Evolutionary conservation across 139 green algal species (phyloP).

Genomic region (Tetraselmis chui): DNA sequence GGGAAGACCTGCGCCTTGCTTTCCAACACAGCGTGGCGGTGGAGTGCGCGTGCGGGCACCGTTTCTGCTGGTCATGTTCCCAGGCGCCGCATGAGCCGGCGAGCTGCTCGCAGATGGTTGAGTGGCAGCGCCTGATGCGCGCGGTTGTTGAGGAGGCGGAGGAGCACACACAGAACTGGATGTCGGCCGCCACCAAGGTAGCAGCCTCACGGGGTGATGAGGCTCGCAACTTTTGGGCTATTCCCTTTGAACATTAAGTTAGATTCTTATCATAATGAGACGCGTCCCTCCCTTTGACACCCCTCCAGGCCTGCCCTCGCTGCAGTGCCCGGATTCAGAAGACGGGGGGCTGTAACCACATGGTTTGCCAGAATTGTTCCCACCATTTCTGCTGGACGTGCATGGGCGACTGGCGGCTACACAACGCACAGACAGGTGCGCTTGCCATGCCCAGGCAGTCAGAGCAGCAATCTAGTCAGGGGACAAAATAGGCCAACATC

Average conservation of each 20-base stretch:
- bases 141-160: constrained; percentile 1
- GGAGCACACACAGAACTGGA: constrained; percentile 12
- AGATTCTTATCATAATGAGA: too few relatives aligned
- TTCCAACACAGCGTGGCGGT: constrained; percentile 6
- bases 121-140: constrained; percentile 19
- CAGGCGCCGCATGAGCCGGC: constrained; percentile 32
- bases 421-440: not conserved
- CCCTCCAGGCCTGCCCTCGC: constrained; percentile 19
- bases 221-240: too few relatives aligned
- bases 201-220: too few relatives aligned
- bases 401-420: not conserved
- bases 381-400: constrained; percentile 53
- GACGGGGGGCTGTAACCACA: constrained; percentile 53
- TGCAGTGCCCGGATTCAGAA: constrained; percentile 36
- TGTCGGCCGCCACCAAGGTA: constrained; percentile 24
- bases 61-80: constrained; percentile 33
- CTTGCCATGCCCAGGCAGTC: not conserved
- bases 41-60: constrained; percentile 16
- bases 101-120: constrained; percentile 17
- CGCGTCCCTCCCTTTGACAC: not conserved
- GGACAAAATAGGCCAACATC: too few relatives aligned
- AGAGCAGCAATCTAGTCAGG: too few relatives aligned
- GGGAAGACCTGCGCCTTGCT: not conserved
- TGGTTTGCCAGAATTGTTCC: constrained; percentile 38
- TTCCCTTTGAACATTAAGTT: too few relatives aligned